Evolutionary conservation across 2,329 filamentous ascomycete genomes (phyloP).

Genomic region (Boeremia exigua): DNA sequence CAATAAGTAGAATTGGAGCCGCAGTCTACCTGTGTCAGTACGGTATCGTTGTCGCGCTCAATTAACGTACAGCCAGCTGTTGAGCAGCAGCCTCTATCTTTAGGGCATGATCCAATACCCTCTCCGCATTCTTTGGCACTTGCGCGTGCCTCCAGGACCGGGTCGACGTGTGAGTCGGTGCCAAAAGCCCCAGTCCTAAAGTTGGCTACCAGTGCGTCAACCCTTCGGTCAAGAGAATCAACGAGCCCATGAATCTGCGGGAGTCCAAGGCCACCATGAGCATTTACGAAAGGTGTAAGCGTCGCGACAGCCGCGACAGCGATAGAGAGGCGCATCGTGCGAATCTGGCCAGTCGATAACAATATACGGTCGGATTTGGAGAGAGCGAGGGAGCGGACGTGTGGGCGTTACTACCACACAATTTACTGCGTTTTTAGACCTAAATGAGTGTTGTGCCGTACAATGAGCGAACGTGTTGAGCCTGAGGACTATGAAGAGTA

Average conservation of each 20-base stretch:
- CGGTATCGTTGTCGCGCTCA: background rate
- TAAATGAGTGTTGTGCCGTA: background rate
- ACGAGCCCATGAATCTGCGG: constrained; percentile 27
- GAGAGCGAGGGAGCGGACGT: background rate
- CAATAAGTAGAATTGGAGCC: no score
- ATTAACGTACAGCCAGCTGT: constrained; percentile 22
- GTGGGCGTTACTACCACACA: background rate
- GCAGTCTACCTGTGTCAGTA: constrained; percentile 31
- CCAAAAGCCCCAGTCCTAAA: constrained; percentile 7
- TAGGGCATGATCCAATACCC: constrained; percentile 27
- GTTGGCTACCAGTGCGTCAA: constrained; percentile 22
- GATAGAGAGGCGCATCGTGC: constrained; percentile 2
- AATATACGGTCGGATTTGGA: no score
- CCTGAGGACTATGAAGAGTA: background rate
- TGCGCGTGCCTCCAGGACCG: constrained; percentile 21
- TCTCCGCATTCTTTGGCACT: constrained; percentile 26
- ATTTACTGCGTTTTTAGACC: background rate
- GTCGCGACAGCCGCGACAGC: background rate
- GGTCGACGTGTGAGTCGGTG: background rate
- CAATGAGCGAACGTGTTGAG: background rate
- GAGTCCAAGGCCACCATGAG: constrained; percentile 23
- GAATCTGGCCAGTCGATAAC: background rate
- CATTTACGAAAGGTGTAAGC: constrained; percentile 19
- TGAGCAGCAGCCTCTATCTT: constrained; percentile 31
- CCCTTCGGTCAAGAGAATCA: constrained; percentile 27